Percentiles rank a stretch among this genome's conserved stretches.
These are phyloP conservation scores for Penicillium sp. DNA, from an alignment of 2,329 filamentous ascomycete genomes.

Conservation along the genomic window DNA sequence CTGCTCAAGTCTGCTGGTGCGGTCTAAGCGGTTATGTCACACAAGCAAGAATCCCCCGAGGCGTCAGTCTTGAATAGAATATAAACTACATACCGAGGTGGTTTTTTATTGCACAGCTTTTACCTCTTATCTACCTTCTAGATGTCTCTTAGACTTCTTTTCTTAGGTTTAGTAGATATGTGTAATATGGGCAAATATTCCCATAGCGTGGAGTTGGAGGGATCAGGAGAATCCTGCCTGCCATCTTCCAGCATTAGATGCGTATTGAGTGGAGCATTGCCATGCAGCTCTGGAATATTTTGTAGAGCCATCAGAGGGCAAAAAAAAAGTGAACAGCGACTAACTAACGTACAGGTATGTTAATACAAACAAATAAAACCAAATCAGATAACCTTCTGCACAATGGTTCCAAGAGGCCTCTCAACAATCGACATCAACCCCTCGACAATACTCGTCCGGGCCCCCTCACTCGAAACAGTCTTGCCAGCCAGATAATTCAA, in stretches of 20 bases:
- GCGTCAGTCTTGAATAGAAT: background rate
- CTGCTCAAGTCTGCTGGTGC: constrained; percentile 66
- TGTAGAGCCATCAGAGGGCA: background rate
- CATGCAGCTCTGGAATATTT: background rate
- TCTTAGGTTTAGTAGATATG: background rate
- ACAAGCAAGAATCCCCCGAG: background rate
- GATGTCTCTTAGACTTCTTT: background rate
- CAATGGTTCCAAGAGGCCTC: constrained; percentile 81
- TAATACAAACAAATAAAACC: background rate
- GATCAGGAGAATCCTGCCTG: background rate
- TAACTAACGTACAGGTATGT: constrained; percentile 11
- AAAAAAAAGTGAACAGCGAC: background rate
- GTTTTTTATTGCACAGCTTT: constrained; percentile 3
- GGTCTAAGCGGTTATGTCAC: constrained; percentile 43
- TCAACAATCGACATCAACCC: constrained; percentile 87
- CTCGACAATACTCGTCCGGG: constrained; percentile 77
- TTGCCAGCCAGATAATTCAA: constrained; percentile 84
- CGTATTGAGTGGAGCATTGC: constrained; percentile 11
- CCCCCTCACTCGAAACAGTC: constrained; percentile 80
- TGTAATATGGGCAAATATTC: background rate
- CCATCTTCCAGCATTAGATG: background rate
- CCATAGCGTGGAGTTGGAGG: background rate
- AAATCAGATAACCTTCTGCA: constrained; percentile 64
- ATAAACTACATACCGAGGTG: background rate
- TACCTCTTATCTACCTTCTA: background rate